Evolutionary conservation across 441 rosid genomes (phyloP), one percentile per base, ranked within the genome.

Genomic region (Brassica hybrid): DNA sequence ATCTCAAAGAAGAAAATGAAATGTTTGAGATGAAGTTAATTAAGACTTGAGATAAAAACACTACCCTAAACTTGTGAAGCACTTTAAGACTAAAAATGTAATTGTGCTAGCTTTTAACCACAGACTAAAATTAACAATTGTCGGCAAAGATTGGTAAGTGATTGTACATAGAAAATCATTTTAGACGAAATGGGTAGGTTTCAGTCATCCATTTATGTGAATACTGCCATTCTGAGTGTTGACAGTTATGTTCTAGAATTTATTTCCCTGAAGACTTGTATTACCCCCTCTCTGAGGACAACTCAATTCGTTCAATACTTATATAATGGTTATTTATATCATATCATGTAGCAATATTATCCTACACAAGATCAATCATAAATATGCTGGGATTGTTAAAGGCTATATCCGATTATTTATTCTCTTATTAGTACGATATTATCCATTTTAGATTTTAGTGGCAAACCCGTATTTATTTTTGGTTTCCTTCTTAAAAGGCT

Each of bases 221-320:
- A 67, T 72, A 67, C 75, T 72, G 77, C 73, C 81, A 72, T 67
- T 72, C 32, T 72, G 65, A 69, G 17, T 52, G 70, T 70, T 56
- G 75, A 38, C 79, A 61, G 63, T 76, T 17, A 67, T 45, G 73
- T 45, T 75, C 2, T 67, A 7, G 34, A 65, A 77, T 77, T 77
- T 56, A 77, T 57, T 71, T 71, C 72, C 17, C 32, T 18, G 25
- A 77, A 65, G 71, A 71, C 80, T 65, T 64, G 76, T 77, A 65
- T 56, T 77, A 77, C 80, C 76, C 80, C 58, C 71, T 48, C 71
- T 38, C 23, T 65, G 25, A 65, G 76, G 80, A 76, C 72, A 77
- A 19, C 17, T 48, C 38, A 56, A 43, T 41, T 41, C 71, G 50
- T 77, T 77, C 60, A 77, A 21, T 21, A 21, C 23, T 27, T 27